These are phyloP conservation scores for Alternaria sp. DNA, from an alignment of 2,329 filamentous ascomycete genomes.

Conservation along the genomic window DNA sequence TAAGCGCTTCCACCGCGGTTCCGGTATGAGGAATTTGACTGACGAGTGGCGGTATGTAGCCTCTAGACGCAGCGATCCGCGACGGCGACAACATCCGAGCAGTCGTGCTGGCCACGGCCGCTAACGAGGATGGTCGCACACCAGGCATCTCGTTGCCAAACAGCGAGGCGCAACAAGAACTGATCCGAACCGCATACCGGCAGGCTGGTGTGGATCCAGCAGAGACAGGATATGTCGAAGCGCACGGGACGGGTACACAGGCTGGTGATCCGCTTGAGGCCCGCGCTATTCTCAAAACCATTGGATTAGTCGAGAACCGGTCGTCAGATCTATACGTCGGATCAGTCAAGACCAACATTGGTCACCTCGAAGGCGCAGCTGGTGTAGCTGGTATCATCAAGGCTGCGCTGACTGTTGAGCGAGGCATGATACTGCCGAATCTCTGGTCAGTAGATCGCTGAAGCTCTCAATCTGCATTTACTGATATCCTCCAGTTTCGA, in stretches of 20 bases:
- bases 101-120: slow-evolving; percentile 34
- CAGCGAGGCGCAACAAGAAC: slow-evolving; percentile 54
- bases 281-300: slow-evolving; percentile 28
- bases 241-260: slow-evolving; percentile 61
- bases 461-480: slow-evolving; percentile 4
- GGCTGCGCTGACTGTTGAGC: slow-evolving; percentile 50
- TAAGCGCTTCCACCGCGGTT: not conserved
- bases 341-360: slow-evolving; percentile 42
- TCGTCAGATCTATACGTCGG: slow-evolving; percentile 32
- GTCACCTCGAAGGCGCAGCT: slow-evolving; percentile 41
- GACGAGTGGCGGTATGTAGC: not conserved
- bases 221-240: slow-evolving; percentile 39
- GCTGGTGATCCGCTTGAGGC: slow-evolving; percentile 40
- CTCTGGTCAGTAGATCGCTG: slow-evolving; percentile 27
- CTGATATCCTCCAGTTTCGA: slow-evolving; percentile 1
- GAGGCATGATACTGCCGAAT: slow-evolving; percentile 47
- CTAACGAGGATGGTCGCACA: slow-evolving; percentile 62
- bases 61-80: slow-evolving; percentile 27
- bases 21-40: not conserved
- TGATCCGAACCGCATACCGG: slow-evolving; percentile 31
- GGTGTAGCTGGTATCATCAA: slow-evolving; percentile 42
- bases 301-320: slow-evolving; percentile 25
- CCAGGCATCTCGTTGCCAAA: slow-evolving; percentile 65
- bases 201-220: slow-evolving; percentile 30
- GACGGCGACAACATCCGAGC: slow-evolving; percentile 38